Percentiles rank a stretch among this genome's conserved stretches.
Evolutionary conservation across 1,139 yeast species (phyloP).

Genomic region (Nakaseomyces delphensis): DNA sequence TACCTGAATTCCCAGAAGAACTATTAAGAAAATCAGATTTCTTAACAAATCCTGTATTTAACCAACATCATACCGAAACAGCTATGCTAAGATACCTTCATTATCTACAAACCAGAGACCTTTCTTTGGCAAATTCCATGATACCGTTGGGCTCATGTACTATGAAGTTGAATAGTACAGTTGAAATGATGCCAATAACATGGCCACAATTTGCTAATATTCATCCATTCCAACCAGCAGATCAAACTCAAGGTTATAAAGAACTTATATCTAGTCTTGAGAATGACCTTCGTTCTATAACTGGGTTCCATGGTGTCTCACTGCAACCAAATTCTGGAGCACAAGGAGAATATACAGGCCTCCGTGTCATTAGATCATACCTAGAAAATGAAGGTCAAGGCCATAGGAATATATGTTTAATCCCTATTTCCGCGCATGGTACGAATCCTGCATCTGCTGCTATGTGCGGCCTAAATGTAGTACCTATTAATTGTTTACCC

Average conservation of each 20-base stretch:
- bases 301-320: slow-evolving; percentile 91
- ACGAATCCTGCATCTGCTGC: slow-evolving; percentile 98
- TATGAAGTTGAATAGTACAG: slow-evolving; percentile 93
- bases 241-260: slow-evolving; percentile 79
- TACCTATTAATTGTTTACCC: slow-evolving; percentile 76
- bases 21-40: slow-evolving; percentile 55
- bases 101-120: slow-evolving; percentile 75
- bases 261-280: slow-evolving; percentile 70
- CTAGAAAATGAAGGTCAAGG: slow-evolving; percentile 64
- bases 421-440: slow-evolving; percentile 96
- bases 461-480: slow-evolving; percentile 91
- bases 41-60: slow-evolving; percentile 70
- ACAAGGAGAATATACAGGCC: slow-evolving; percentile 94
- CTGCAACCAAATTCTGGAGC: slow-evolving; percentile 98
- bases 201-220: slow-evolving; percentile 86
- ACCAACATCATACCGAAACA: slow-evolving; percentile 86
- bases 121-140: slow-evolving; percentile 93
- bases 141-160: slow-evolving; percentile 97
- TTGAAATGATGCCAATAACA: slow-evolving; percentile 87
- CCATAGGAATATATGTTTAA: slow-evolving; percentile 73
- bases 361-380: slow-evolving; percentile 76
- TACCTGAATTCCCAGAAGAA: slow-evolving; percentile 41
- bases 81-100: slow-evolving; percentile 88
- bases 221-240: slow-evolving; percentile 87
- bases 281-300: slow-evolving; percentile 77